These are phyloP conservation scores for Neurospora sp. DNA, from an alignment of 495 filamentous ascomycete species.

Conservation along the genomic window DNA sequence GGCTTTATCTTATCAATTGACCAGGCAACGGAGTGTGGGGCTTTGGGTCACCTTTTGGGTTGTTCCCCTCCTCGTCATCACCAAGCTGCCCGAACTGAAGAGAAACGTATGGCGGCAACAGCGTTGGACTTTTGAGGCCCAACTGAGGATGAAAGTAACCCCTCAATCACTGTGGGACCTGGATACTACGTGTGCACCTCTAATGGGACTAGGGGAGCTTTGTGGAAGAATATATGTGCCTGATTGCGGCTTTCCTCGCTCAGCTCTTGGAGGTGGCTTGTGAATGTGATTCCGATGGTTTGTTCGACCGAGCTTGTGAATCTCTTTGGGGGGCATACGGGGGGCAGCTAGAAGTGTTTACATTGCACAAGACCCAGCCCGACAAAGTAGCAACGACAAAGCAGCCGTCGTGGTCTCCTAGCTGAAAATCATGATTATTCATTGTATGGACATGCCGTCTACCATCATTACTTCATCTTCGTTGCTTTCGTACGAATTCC, in stretches of 20 bases:
- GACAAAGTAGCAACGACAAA: neutral
- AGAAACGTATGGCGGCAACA: neutral
- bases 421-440: neutral
- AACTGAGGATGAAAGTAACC: neutral
- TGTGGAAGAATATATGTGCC: neutral
- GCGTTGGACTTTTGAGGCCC: neutral
- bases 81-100: neutral
- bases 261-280: neutral
- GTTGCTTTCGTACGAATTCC: neutral
- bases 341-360: neutral
- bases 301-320: neutral
- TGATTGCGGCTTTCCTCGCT: neutral
- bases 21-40: neutral
- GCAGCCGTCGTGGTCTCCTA: neutral
- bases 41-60: neutral
- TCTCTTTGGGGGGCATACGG: neutral
- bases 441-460: neutral
- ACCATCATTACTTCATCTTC: neutral
- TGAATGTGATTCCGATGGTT: neutral
- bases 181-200: neutral
- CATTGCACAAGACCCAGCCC: neutral
- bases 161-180: neutral
- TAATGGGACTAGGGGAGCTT: neutral
- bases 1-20: neutral
- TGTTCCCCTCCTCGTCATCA: neutral